Evolutionary conservation across 805 yeast genomes (phyloP), one percentile per base, ranked within the genome.

Genomic region (Cyberlindnera nakhonratchasimensis): DNA sequence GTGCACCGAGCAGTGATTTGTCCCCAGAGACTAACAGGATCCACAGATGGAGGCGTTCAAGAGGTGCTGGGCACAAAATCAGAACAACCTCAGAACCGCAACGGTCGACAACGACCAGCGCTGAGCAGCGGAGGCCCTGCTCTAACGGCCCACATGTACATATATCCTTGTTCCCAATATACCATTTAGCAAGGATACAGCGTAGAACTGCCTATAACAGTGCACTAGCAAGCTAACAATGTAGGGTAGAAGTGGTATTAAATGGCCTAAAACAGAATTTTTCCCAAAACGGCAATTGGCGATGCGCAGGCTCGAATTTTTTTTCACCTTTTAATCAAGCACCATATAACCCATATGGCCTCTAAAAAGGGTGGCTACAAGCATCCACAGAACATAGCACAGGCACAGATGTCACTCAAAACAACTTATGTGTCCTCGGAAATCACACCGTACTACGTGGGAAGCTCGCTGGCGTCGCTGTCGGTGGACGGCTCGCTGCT

Each of bases 361-460:
- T n/a, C n/a, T n/a, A n/a, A n/a, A n/a, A n/a, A n/a, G n/a, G n/a
- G n/a, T n/a, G n/a, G n/a, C n/a, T n/a, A n/a, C n/a, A n/a, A n/a
- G n/a, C n/a, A n/a, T n/a, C n/a, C n/a, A n/a, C n/a, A n/a, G n/a
- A n/a, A n/a, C n/a, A n/a, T n/a, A 17, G n/a, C n/a, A 12, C 33
- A 21, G 11, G 12, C 24, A 32, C 24, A 19, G 4, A 52, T 53
- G 57, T 51, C 54, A 37, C 46, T 53, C 30, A 57, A 51, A 43
- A 57, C 61, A n/a, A 62, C 67, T 17, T 70, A 63, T 47, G 46
- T 58, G 2, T 62, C 62, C 39, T 52, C 59, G n/a, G 59, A 64
- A 28, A 71, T 91, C 30, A 80, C 78, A 39, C 98, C 99, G 13
- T 81, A 90, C 53, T 93, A 87, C 60, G 77, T 86, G 13, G 96